Conservation (phyloP, 805 yeast species). For the Wickerhamiella shivajii region DNA sequence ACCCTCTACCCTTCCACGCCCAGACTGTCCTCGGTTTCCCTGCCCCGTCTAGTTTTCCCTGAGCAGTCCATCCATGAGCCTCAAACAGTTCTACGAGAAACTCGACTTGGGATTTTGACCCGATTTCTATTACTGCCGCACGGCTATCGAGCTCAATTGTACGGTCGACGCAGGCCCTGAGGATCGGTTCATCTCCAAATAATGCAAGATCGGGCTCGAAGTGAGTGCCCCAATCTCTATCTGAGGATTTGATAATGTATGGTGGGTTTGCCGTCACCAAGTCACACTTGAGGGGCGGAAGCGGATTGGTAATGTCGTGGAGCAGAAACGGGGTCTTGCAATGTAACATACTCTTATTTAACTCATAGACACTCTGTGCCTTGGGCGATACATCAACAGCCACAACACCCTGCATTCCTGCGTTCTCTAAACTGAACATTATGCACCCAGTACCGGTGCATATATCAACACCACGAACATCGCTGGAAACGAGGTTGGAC, state of each 20-base stretch:
- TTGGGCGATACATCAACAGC: slow-evolving; percentile 38
- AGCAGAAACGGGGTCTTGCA: slow-evolving; percentile 9
- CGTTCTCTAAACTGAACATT: slow-evolving; percentile 17
- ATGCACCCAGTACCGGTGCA: slow-evolving; percentile 90
- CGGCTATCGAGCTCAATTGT: slow-evolving; percentile 31
- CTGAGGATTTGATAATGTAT: slow-evolving; percentile 37
- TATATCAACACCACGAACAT: slow-evolving; percentile 39
- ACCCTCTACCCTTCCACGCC: slow-evolving; percentile 12
- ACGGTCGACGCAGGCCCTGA: slow-evolving; percentile 36
- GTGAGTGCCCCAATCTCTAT: slow-evolving; percentile 30
- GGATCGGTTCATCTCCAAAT: slow-evolving; percentile 66
- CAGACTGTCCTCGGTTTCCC: slow-evolving; percentile 18
- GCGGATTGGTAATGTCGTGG: slow-evolving; percentile 9
- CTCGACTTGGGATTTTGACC: slow-evolving; percentile 42
- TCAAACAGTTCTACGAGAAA: slow-evolving; percentile 23
- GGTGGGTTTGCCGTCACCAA: slow-evolving; percentile 84
- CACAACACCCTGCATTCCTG: slow-evolving; percentile 40
- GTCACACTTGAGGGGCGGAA: slow-evolving; percentile 24
- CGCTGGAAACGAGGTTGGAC: slow-evolving; percentile 6
- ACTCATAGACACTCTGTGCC: slow-evolving; percentile 32
- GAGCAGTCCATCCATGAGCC: slow-evolving; percentile 31
- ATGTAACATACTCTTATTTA: slow-evolving; percentile 8
- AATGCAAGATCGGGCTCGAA: slow-evolving; percentile 72
- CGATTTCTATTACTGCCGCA: slow-evolving; percentile 67
- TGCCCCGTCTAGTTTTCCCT: slow-evolving; percentile 14